Evolutionary conservation across 768 basidiomycete genomes (phyloP).

Genomic region (Rhodotorula graminis): DNA sequence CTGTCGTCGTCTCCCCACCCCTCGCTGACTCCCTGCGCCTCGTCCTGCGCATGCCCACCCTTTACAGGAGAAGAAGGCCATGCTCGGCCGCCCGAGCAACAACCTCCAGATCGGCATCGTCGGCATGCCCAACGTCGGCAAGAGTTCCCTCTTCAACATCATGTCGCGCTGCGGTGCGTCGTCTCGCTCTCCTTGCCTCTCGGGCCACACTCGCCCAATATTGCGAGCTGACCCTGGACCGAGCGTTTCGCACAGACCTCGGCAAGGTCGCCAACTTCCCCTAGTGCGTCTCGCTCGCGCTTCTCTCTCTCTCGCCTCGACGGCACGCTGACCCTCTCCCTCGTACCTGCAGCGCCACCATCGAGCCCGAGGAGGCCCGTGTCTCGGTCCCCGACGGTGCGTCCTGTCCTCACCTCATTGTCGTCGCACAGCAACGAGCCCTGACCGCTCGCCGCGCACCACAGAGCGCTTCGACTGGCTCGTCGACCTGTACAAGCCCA

Average conservation of each 20-base stretch:
- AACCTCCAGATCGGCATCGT: conserved; percentile 82
- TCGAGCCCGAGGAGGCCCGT: conserved; percentile 53
- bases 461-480: conserved; percentile 84
- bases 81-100: conserved; percentile 88
- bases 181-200: neutral
- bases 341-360: conserved; percentile 20
- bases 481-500: conserved; percentile 81
- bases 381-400: conserved; percentile 80
- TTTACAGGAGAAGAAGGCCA: conserved; percentile 66
- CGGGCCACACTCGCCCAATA: too few relatives aligned
- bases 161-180: conserved; percentile 78
- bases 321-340: too few relatives aligned
- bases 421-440: too few relatives aligned
- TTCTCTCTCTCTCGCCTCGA: neutral
- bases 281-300: conserved; percentile 50
- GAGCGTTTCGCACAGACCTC: conserved; percentile 16
- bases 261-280: conserved; percentile 76
- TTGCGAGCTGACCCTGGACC: neutral
- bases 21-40: neutral
- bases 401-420: too few relatives aligned
- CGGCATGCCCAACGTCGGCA: conserved; percentile 92
- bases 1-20: neutral
- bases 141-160: conserved; percentile 98
- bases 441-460: too few relatives aligned
- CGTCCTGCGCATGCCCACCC: neutral